Evolutionary conservation across 176 grass and related monocot species (phyloP).

Genomic region (Raddia guianensis): DNA sequence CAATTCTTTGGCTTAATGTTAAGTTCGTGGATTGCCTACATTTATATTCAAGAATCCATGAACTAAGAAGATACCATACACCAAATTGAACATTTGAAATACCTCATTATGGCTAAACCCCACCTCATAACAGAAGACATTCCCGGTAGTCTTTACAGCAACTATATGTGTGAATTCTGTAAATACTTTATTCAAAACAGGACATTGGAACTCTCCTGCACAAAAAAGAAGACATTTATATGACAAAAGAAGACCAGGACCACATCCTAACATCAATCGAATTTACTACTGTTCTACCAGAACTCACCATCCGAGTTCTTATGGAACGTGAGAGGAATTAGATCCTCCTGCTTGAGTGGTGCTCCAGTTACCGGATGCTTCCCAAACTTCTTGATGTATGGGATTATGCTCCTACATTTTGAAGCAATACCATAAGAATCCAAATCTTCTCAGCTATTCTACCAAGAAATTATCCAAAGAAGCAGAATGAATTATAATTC

Average conservation of each 20-base stretch:
- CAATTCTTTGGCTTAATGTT: conserved; percentile 96
- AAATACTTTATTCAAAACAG: conserved; percentile 95
- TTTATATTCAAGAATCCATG: conserved; percentile 11
- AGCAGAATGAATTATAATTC: background rate
- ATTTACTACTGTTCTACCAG: conserved; percentile 14
- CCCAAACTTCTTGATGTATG: conserved; percentile 90
- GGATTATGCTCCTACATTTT: conserved; percentile 81
- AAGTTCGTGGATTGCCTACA: conserved; percentile 89
- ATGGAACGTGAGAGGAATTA: conserved; percentile 87
- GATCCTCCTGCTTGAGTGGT: conserved; percentile 76
- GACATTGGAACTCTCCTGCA: conserved; percentile 91
- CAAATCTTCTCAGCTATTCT: background rate
- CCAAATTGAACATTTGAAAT: conserved; percentile 21
- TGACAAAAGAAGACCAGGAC: background rate
- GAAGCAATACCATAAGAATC: conserved; percentile 26
- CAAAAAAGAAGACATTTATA: conserved; percentile 28
- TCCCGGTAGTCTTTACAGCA: conserved; percentile 98
- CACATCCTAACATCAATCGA: background rate
- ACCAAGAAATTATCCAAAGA: conserved; percentile 14
- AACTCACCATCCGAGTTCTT: conserved; percentile 93
- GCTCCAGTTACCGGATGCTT: conserved; percentile 83
- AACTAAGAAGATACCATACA: conserved; percentile 30
- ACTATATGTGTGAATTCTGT: conserved; percentile 96
- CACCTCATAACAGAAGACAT: conserved; percentile 98
- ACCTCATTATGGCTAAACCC: background rate